Percentiles rank a stretch among this genome's conserved stretches.
phyloP scores from a whole-genome alignment of 352 stramenopile genomes.

The Phytophthora pistaciae region DNA sequence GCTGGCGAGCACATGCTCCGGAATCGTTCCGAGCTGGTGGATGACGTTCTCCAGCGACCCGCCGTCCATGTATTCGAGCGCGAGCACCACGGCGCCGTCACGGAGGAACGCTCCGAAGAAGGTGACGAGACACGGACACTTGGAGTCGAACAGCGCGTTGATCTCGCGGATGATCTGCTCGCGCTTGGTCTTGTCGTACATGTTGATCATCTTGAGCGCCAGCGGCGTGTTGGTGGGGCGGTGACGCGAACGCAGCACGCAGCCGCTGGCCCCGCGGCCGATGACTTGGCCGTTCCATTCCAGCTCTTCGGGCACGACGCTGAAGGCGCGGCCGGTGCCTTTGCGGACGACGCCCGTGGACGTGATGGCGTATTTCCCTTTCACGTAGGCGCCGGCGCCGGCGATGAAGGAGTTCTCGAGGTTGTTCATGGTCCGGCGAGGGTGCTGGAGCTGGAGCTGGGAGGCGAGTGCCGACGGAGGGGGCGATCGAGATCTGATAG shows the following conservation, averaged over 20 bases:
- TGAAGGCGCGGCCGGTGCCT: slow-evolving; percentile 82
- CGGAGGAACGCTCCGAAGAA: slow-evolving; percentile 93
- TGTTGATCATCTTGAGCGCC: slow-evolving; percentile 91
- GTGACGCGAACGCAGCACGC: slow-evolving; percentile 73
- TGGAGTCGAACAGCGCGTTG: slow-evolving; percentile 86
- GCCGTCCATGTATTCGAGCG: slow-evolving; percentile 95
- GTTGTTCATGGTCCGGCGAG: slow-evolving; percentile 47
- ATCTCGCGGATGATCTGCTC: slow-evolving; percentile 92
- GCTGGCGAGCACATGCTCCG: slow-evolving; percentile 89
- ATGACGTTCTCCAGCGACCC: slow-evolving; percentile 93
- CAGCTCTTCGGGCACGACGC: slow-evolving; percentile 78
- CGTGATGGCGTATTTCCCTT: slow-evolving; percentile 85
- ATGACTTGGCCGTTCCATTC: slow-evolving; percentile 84
- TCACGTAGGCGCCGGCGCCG: slow-evolving; percentile 77
- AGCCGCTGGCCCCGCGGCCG: slow-evolving; percentile 75
- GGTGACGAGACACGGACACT: slow-evolving; percentile 86
- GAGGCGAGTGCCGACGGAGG: slow-evolving; percentile 10
- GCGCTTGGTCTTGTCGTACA: slow-evolving; percentile 88
- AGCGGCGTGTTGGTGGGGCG: slow-evolving; percentile 79
- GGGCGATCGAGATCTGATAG: slow-evolving; percentile 40
- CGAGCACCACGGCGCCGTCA: slow-evolving; percentile 91
- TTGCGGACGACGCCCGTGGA: slow-evolving; percentile 82
- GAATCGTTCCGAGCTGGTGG: slow-evolving; percentile 79
- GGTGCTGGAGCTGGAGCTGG: not conserved
- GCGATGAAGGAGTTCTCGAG: slow-evolving; percentile 86